phyloP scores from a whole-genome alignment of 768 basidiomycete species.

The Baorangia bicolor region DNA sequence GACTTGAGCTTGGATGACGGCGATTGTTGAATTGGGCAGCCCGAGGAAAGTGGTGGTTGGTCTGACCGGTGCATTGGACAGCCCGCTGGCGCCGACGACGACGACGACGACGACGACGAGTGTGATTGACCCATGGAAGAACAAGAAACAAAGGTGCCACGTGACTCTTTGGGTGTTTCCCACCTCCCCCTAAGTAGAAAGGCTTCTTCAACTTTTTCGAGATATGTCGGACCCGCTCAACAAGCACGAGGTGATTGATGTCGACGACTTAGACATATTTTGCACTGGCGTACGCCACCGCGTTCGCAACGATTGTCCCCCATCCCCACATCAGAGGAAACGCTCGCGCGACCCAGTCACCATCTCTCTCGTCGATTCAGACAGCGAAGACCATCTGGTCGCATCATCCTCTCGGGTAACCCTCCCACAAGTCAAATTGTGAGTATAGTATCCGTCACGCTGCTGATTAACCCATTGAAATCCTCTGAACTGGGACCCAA shows the following conservation, averaged over 20 bases:
- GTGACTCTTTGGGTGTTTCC: constrained; percentile 9
- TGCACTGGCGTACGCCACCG: constrained; percentile 19
- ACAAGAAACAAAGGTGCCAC: background rate
- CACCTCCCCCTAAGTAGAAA: background rate
- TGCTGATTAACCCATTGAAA: background rate
- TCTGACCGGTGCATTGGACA: constrained; percentile 12
- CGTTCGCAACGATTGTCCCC: constrained; percentile 14
- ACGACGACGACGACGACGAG: constrained; percentile 7
- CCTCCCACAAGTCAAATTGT: background rate
- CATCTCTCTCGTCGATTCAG: constrained; percentile 19
- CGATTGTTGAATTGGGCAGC: constrained; percentile 46
- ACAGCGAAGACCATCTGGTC: constrained; percentile 5
- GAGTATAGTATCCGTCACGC: background rate
- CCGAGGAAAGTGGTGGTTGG: constrained; percentile 4
- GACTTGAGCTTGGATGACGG: constrained; percentile 1
- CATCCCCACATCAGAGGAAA: constrained; percentile 12
- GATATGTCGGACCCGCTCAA: constrained; percentile 2
- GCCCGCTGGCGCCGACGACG: constrained; percentile 3
- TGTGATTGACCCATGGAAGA: constrained; percentile 19
- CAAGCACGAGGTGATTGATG: constrained; percentile 24
- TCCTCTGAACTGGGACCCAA: background rate
- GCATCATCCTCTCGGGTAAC: constrained; percentile 1
- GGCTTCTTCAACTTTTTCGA: too few relatives aligned
- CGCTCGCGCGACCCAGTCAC: constrained; percentile 7
- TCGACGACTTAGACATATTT: constrained; percentile 25